Percentiles rank a stretch among this genome's conserved stretches.
These are phyloP conservation scores for Prunus salicina DNA, from an alignment of 306 rosid genomes.

Conservation along the genomic window DNA sequence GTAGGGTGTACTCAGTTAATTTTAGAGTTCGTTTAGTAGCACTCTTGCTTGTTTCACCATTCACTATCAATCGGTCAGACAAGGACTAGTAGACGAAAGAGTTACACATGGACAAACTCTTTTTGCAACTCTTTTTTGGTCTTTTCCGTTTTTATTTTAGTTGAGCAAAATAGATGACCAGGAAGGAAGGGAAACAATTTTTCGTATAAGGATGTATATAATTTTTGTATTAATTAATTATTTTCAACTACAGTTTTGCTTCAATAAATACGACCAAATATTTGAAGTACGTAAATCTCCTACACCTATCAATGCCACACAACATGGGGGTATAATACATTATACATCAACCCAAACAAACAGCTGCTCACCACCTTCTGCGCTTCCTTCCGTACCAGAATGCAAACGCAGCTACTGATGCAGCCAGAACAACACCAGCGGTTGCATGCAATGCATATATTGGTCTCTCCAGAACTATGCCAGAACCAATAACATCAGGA, in stretches of 20 bases:
- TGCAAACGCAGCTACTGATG: conserved; percentile 79
- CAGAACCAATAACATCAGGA: conserved; percentile 21
- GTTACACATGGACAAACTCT: no score
- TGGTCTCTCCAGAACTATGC: conserved; percentile 62
- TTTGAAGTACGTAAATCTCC: conserved; percentile 23
- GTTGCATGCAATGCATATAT: conserved; percentile 79
- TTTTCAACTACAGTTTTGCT: conserved; percentile 5
- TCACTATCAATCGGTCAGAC: no score
- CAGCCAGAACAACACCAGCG: conserved; percentile 78
- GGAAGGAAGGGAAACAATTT: not conserved
- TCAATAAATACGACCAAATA: conserved; percentile 4
- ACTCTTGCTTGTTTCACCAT: no score
- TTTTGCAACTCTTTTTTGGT: no score
- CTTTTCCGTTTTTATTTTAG: no score
- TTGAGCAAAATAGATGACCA: no score
- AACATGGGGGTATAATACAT: conserved; percentile 11
- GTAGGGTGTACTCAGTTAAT: no score
- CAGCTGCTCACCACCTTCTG: conserved; percentile 66
- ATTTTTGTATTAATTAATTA: not conserved
- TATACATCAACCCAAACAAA: not conserved
- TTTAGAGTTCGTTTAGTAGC: no score
- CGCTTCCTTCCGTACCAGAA: conserved; percentile 88
- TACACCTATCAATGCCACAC: conserved; percentile 38
- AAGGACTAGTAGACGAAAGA: no score
- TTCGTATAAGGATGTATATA: not conserved